Percentiles rank a stretch among this genome's conserved stretches.
Evolutionary conservation across 108 stramenopile species (phyloP).

Genomic region (Skeletonema tropicum): DNA sequence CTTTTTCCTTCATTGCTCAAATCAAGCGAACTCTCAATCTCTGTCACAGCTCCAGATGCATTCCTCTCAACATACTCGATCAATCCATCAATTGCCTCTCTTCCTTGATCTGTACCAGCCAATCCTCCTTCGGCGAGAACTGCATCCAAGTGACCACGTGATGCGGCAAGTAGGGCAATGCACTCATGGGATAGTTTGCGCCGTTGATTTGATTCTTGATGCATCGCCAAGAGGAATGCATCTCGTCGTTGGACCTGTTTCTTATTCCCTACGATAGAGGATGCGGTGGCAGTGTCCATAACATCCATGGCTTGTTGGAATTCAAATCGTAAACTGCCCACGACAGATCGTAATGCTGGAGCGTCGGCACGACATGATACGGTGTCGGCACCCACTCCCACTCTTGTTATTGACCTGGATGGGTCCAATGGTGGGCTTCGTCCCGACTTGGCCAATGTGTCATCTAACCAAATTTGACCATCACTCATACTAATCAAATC

Average conservation of each 20-base stretch:
- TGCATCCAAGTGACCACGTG: slow-evolving; percentile 66
- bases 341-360: slow-evolving; percentile 78
- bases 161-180: slow-evolving; percentile 73
- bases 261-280: slow-evolving; percentile 26
- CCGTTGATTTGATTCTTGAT: slow-evolving; percentile 60
- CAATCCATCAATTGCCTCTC: slow-evolving; percentile 54
- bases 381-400: slow-evolving; percentile 90
- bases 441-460: slow-evolving; percentile 48
- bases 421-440: slow-evolving; percentile 83
- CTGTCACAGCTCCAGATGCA: slow-evolving; percentile 48
- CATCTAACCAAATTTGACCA: slow-evolving; percentile 87
- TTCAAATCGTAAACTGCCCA: slow-evolving; percentile 80
- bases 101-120: slow-evolving; percentile 65
- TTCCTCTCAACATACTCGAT: slow-evolving; percentile 56
- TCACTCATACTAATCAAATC: slow-evolving; percentile 93
- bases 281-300: slow-evolving; percentile 46
- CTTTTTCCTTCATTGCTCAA: slow-evolving; percentile 51
- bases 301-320: slow-evolving; percentile 79
- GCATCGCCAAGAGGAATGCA: slow-evolving; percentile 84
- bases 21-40: slow-evolving; percentile 72
- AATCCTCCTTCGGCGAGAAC: slow-evolving; percentile 57
- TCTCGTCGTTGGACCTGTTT: slow-evolving; percentile 64
- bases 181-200: slow-evolving; percentile 76
- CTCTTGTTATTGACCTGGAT: slow-evolving; percentile 80
- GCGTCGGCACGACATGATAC: slow-evolving; percentile 81